phyloP scores from a whole-genome alignment of 331 rosid genomes.

The Arachis monticola region DNA sequence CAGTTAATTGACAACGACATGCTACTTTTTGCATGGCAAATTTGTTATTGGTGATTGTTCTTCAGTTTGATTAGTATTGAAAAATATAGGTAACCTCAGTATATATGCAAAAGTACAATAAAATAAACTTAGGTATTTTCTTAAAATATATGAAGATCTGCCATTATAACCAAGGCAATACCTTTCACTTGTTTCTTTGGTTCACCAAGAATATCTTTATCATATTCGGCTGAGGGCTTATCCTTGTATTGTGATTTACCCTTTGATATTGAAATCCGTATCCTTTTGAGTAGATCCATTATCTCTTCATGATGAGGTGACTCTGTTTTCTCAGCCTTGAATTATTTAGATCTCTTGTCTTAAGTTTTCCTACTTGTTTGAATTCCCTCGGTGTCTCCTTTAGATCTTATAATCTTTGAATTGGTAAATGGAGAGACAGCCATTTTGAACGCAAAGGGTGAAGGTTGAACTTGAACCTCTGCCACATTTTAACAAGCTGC shows the following conservation, averaged over 20 bases:
- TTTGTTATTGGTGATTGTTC: too few relatives aligned
- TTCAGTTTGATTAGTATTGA: too few relatives aligned
- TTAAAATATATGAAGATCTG: too few relatives aligned
- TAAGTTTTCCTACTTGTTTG: conserved; percentile 35
- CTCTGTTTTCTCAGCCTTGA: conserved; percentile 34
- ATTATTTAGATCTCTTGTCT: conserved; percentile 37
- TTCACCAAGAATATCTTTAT: conserved; percentile 50
- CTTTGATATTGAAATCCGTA: conserved; percentile 59
- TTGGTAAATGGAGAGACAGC: conserved; percentile 20
- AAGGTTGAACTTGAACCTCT: conserved; percentile 58
- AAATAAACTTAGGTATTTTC: too few relatives aligned
- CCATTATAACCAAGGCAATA: conserved; percentile 9
- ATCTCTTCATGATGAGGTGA: conserved; percentile 59
- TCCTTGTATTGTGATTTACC: conserved; percentile 38
- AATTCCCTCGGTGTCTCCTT: conserved; percentile 36
- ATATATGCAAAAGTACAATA: too few relatives aligned
- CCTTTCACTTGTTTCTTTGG: conserved; percentile 50
- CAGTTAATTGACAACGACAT: too few relatives aligned
- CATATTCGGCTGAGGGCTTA: conserved; percentile 41
- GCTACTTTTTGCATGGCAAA: too few relatives aligned
- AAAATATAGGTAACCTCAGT: too few relatives aligned
- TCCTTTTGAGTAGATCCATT: conserved; percentile 55
- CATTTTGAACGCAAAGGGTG: conserved; percentile 34
- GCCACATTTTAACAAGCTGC: conserved; percentile 77
- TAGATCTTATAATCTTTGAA: conserved; percentile 40